A percentile compares a stretch with the other conserved stretches of the same genome.
Conservation (phyloP, 2,329 filamentous ascomycete genomes). For the Fusarium sambucinum region DNA sequence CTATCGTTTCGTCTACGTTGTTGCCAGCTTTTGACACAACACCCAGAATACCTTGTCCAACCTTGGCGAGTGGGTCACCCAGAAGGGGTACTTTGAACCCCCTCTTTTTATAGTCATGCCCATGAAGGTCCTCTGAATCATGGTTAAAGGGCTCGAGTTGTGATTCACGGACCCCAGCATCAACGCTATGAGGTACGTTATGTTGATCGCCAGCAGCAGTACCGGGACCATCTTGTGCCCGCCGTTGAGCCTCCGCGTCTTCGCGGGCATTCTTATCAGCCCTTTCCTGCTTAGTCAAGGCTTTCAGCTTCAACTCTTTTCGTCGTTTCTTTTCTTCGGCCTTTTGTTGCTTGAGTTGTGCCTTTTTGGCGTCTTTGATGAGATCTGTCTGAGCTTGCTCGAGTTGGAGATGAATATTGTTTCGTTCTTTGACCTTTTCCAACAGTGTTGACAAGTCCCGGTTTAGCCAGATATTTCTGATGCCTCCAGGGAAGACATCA, state of each 20-base stretch:
- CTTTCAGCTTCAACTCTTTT: constrained; percentile 62
- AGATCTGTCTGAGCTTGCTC: constrained; percentile 88
- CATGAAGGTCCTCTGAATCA: not conserved
- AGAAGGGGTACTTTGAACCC: constrained; percentile 50
- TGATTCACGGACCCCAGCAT: constrained; percentile 59
- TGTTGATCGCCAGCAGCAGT: constrained; percentile 65
- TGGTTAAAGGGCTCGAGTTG: constrained; percentile 36
- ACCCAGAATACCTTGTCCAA: constrained; percentile 63
- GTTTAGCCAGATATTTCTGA: constrained; percentile 97
- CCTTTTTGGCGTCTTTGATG: constrained; percentile 82
- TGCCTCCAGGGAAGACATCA: constrained; percentile 94
- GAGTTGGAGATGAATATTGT: constrained; percentile 76
- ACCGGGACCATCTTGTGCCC: constrained; percentile 64
- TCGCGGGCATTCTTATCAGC: constrained; percentile 60
- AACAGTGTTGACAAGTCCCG: constrained; percentile 85
- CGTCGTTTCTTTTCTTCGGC: constrained; percentile 74
- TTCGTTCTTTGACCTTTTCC: constrained; percentile 83
- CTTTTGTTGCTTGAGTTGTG: constrained; percentile 75
- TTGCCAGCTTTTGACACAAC: constrained; percentile 60
- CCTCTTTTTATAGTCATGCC: constrained; percentile 18
- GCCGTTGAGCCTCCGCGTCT: constrained; percentile 63
- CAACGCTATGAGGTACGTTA: constrained; percentile 65
- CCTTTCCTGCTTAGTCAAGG: constrained; percentile 64
- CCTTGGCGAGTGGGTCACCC: constrained; percentile 58
- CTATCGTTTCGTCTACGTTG: constrained; percentile 65